Conservation (phyloP, 2,329 filamentous ascomycete species). For the Incumbomyces lentus region DNA sequence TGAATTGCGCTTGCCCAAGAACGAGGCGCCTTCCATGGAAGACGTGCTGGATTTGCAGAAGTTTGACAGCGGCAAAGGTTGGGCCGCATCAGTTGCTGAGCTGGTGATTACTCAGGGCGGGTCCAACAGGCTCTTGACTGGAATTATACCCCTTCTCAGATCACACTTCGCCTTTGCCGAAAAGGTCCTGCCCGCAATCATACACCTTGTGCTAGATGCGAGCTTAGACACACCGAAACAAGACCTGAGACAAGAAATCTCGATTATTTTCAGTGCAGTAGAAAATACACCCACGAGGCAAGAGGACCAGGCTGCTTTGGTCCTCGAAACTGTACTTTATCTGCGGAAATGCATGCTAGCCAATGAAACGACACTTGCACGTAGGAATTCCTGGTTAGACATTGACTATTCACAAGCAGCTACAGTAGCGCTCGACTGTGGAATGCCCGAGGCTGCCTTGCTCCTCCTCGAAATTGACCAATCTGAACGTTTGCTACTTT, state of each 20-base stretch:
- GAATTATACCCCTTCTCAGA: conserved; percentile 56
- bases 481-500: conserved; percentile 41
- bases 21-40: too few relatives aligned
- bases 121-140: conserved; percentile 57
- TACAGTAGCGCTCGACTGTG: conserved; percentile 63
- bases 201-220: conserved; percentile 65
- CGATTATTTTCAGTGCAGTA: conserved; percentile 49
- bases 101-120: conserved; percentile 50
- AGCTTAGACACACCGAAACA: conserved; percentile 50
- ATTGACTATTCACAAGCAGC: conserved; percentile 64
- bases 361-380: conserved; percentile 65
- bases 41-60: background rate
- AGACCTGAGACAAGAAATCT: conserved; percentile 55
- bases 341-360: conserved; percentile 70
- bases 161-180: conserved; percentile 60
- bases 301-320: conserved; percentile 56
- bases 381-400: conserved; percentile 76
- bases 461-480: conserved; percentile 47
- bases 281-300: conserved; percentile 25
- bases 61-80: conserved; percentile 28
- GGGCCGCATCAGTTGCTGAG: conserved; percentile 54
- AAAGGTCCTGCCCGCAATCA: conserved; percentile 67
- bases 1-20: background rate
- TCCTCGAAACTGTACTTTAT: conserved; percentile 75
- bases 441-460: conserved; percentile 65